Evolutionary conservation across 2,329 filamentous ascomycete species (phyloP), one percentile per base, ranked within the genome.

Genomic region (Apiospora hydei): DNA sequence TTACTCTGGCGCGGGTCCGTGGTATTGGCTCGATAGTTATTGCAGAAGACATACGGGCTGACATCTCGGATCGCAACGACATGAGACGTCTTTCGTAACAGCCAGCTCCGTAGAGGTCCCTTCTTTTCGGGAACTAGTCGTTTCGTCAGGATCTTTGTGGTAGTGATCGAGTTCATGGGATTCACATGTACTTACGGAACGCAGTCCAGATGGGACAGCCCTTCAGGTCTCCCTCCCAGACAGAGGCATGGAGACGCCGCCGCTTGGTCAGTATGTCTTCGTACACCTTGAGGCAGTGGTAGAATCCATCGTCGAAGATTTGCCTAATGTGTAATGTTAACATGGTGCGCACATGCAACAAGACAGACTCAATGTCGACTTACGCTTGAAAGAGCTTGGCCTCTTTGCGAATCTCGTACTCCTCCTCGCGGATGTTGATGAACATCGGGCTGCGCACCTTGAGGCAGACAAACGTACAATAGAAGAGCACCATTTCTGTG

Each of bases 161-260:
- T 30, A 30, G 26, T 30, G 26, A 30, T 30, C 26, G 3, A 30
- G 26, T 30, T 30, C 26, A 30, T 30, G 26, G 26, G 53, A 21
- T 38, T 61, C 4, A 30, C 14, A 11, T 30, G 38, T 67, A 76
- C 85, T 38, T 81, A 90, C 89, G 81, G 76, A 92, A 92, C 2
- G 89, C 89, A 2, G 89, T 91, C 90, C 90, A 92, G 11, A 92
- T 84, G 1, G 89, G 90, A 75, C 88, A 90, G 69, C 83, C 82
- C 43, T 82, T 83, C 69, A 90, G 77, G 69, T 87, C 85, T 2
- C 88, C 89, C n/a, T 87, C 85, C 83, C 84, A 86, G 0, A 89
- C 85, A 1, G 87, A 84, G 16, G 88, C 87, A 67, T 90, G 88
- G 0, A 92, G 85, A 16, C 90, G 86, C 2, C 88, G 72, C 2